phyloP scores from a whole-genome alignment of 2,329 filamentous ascomycete species.

The Botrytis galanthina region DNA sequence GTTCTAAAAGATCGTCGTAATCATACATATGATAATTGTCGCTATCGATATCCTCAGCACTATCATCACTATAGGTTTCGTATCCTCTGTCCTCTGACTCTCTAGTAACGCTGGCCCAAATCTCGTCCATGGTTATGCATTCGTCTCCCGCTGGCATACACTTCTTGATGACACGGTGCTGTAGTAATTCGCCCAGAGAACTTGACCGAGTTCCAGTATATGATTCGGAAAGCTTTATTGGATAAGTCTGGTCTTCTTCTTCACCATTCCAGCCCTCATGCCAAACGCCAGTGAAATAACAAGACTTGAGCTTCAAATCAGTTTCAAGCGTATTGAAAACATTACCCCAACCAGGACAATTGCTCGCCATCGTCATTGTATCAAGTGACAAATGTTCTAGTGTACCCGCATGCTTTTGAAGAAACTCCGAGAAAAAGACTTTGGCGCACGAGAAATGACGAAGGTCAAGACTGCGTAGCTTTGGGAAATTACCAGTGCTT shows the following conservation, averaged over 20 bases:
- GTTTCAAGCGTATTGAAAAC: neutral
- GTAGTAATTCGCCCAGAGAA: neutral
- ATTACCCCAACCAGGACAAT: neutral
- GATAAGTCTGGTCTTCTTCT: neutral
- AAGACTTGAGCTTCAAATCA: neutral
- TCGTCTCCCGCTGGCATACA: neutral
- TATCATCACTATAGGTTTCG: neutral
- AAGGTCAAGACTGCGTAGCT: neutral
- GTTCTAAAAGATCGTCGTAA: neutral
- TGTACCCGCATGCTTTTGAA: neutral
- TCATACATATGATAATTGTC: neutral
- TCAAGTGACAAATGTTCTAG: neutral
- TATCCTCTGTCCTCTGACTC: neutral
- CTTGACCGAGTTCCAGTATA: neutral
- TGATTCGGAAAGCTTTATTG: neutral
- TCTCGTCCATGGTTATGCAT: neutral
- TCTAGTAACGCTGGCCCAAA: neutral
- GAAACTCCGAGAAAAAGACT: neutral
- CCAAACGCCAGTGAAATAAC: neutral
- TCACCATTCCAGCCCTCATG: neutral
- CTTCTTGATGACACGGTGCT: neutral
- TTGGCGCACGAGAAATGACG: neutral
- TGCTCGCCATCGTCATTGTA: neutral
- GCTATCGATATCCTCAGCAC: neutral
- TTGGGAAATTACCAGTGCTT: neutral